Conservation (phyloP, 2,329 filamentous ascomycete species). For the Sphaerostilbella broomeana region DNA sequence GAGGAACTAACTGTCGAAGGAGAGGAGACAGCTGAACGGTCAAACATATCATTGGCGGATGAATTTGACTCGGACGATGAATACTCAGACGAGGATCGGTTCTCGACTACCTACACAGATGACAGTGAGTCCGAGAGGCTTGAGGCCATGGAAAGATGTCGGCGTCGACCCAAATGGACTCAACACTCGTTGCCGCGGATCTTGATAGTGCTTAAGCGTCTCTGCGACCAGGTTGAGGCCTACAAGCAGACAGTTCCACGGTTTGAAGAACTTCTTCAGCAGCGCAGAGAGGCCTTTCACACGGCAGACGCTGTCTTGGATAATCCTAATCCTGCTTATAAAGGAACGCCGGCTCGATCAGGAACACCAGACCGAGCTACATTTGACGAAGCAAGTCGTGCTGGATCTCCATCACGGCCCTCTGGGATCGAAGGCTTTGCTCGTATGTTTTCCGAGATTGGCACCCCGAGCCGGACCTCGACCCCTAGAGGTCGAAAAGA, state of each 20-base stretch:
- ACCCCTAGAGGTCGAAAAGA: constrained; percentile 48
- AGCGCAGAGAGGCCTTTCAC: constrained; percentile 57
- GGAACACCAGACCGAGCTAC: constrained; percentile 37
- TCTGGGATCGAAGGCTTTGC: constrained; percentile 55
- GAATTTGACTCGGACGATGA: constrained; percentile 3
- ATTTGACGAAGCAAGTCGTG: constrained; percentile 38
- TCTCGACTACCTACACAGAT: constrained; percentile 1
- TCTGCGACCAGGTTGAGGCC: constrained; percentile 55
- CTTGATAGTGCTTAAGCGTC: constrained; percentile 49
- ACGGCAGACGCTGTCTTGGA: constrained; percentile 46
- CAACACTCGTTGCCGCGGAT: constrained; percentile 46
- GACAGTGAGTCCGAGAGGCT: constrained; percentile 31
- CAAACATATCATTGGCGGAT: constrained; percentile 6
- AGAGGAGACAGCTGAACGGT: constrained; percentile 4
- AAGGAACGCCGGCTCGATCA: constrained; percentile 25
- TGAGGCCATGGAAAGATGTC: constrained; percentile 44
- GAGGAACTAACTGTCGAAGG: constrained; percentile 5
- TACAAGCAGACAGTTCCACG: constrained; percentile 61
- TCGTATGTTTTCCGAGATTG: constrained; percentile 53
- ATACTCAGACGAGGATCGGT: constrained; percentile 3
- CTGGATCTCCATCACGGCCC: constrained; percentile 45
- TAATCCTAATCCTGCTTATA: constrained; percentile 26
- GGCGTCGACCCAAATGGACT: constrained; percentile 47
- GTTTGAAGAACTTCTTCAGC: constrained; percentile 65
- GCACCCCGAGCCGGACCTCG: constrained; percentile 44